These are phyloP conservation scores for Ilex paraguariensis DNA, from an alignment of 305 asterid species.

Conservation along the genomic window DNA sequence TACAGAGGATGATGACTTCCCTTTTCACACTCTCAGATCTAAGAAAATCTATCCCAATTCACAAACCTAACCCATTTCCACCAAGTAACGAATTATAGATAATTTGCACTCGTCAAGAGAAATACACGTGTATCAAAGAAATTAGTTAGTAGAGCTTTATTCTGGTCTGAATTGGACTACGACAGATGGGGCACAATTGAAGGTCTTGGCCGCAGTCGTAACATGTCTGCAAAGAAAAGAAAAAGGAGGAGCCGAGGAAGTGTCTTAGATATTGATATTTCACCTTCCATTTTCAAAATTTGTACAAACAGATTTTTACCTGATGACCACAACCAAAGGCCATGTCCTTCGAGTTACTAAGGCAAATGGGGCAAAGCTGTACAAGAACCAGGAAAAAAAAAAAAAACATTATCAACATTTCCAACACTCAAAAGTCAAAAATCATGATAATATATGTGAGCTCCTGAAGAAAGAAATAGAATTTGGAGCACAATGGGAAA, in stretches of 20 bases:
- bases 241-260: neutral
- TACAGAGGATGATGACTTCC: too few relatives aligned
- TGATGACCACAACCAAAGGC: conserved; percentile 98
- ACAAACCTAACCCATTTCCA: too few relatives aligned
- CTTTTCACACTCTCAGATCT: too few relatives aligned
- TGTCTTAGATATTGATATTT: neutral
- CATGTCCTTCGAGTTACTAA: conserved; percentile 80
- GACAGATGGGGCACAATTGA: conserved; percentile 79
- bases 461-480: too few relatives aligned
- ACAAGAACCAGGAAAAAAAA: neutral
- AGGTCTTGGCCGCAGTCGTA: conserved; percentile 73
- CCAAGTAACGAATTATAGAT: too few relatives aligned
- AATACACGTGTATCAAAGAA: neutral
- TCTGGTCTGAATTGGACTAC: conserved; percentile 62
- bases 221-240: conserved; percentile 54
- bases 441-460: too few relatives aligned
- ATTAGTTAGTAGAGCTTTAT: conserved; percentile 69
- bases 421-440: too few relatives aligned
- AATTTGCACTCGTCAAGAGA: too few relatives aligned
- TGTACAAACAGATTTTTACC: conserved; percentile 36
- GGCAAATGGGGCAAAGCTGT: conserved; percentile 94
- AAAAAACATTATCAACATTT: neutral
- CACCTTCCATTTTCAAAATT: neutral
- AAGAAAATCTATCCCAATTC: too few relatives aligned
- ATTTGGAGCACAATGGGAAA: too few relatives aligned